Evolutionary conservation across 495 filamentous ascomycete species (phyloP).

Genomic region (Aspergillus carlsbadensis): DNA sequence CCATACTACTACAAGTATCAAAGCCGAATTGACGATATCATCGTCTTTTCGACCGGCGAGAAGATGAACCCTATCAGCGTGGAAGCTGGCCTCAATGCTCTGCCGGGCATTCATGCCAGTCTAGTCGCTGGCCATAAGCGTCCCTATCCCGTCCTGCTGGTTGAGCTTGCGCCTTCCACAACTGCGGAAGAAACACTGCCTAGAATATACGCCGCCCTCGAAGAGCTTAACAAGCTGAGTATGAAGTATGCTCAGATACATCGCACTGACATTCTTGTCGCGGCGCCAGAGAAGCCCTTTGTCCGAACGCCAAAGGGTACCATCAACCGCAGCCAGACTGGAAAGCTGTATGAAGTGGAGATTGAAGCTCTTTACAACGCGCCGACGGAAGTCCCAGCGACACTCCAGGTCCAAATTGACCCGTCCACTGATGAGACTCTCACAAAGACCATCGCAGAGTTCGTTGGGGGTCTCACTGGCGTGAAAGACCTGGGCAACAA

Average conservation of each 20-base stretch:
- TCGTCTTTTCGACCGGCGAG: constrained; percentile 60
- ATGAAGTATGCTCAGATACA: constrained; percentile 41
- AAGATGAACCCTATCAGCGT: constrained; percentile 58
- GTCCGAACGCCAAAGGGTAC: constrained; percentile 54
- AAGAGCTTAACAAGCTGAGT: constrained; percentile 43
- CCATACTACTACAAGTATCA: constrained; percentile 47
- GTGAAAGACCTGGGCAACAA: neutral
- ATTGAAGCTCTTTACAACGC: constrained; percentile 48
- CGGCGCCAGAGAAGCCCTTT: constrained; percentile 50
- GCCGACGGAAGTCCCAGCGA: neutral
- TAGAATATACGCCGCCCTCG: constrained; percentile 42
- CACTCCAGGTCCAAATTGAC: neutral
- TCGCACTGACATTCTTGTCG: constrained; percentile 30
- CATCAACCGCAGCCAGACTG: constrained; percentile 44
- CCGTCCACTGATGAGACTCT: constrained; percentile 1
- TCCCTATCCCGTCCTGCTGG: constrained; percentile 45
- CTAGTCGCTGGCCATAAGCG: constrained; percentile 48
- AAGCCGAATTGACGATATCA: constrained; percentile 56
- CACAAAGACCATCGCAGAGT: neutral
- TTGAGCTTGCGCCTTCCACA: constrained; percentile 38
- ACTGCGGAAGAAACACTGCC: constrained; percentile 24
- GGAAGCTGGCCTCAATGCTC: constrained; percentile 42
- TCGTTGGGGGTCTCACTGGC: neutral
- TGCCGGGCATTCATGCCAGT: constrained; percentile 45
- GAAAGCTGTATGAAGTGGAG: constrained; percentile 51